Base-by-base conservation (phyloP, 352 stramenopile genomes). In the Phytophthora meadii region DNA sequence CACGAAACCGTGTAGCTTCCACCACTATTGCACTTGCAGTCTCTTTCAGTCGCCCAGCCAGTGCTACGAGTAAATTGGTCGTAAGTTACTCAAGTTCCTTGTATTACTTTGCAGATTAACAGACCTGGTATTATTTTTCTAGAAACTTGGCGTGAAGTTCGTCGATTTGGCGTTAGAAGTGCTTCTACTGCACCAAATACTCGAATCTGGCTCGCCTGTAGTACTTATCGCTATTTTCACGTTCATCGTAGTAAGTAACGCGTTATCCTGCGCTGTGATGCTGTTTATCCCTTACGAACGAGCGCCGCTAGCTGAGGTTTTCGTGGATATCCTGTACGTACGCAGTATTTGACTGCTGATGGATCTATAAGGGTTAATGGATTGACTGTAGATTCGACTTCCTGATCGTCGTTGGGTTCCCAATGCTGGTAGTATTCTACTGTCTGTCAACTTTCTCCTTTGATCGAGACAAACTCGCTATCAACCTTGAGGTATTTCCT, bases 261-360 rank as follows among this genome's bases (percentile, higher is more conserved):
- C 54, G 2, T 2, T 37, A 27, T 19, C 25, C 1, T 60, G 40
- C 22, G 32, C 44, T 11, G 17, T 61, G 11, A 19, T 67, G 15
- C 57, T 68, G 51, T 36, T 56, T 9, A 3, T 53, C 7, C 36
- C 62, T 15, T 24, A 30, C 19, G 9, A 65, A 12, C 45, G 45
- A 45, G 12, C 56, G 1, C 48, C 44, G 1, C 17, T 75, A 14
- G 5, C 39, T 1, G 49, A 74, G 17, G 46, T 56, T 12, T 14
- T 70, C 8, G 22, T 76, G 4, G 72, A 80, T 34, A 51, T 67
- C 5, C 57, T 54, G 71, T 79, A 65, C 54, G 39, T 61, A 45
- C 3, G 1, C 4, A 22, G 14, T 45, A 34, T 12, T 8, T 42
- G 41, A 8, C 34, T 30, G 25, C 12, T 51, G 5, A 17, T 22